These are phyloP conservation scores for Aspergillus intermedius DNA, from an alignment of 2,329 filamentous ascomycete genomes.

Conservation along the genomic window DNA sequence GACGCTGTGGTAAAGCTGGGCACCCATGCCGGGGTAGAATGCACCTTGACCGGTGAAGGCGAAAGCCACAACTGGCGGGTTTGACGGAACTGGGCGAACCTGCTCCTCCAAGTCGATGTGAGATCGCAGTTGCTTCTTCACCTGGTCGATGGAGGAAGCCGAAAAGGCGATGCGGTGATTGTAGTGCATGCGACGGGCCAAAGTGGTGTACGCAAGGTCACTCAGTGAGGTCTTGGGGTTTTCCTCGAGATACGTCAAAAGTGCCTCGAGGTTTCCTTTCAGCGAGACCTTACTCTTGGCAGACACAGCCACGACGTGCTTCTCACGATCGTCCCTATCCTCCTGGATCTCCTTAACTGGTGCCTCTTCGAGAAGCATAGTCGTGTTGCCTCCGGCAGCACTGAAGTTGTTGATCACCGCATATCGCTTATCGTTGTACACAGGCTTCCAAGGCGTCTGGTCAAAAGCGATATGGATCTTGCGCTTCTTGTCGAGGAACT, in stretches of 20 bases:
- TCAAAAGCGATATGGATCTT: constrained; percentile 38
- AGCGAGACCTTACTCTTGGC: constrained; percentile 46
- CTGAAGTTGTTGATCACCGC: constrained; percentile 60
- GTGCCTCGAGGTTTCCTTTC: constrained; percentile 47
- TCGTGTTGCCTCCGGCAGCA: constrained; percentile 64
- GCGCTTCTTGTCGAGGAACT: constrained; percentile 19
- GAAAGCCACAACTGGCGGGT: constrained; percentile 25
- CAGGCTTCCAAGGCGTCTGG: constrained; percentile 23
- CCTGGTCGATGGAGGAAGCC: not conserved
- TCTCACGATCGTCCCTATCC: constrained; percentile 43
- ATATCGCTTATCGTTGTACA: constrained; percentile 22
- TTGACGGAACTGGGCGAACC: constrained; percentile 44
- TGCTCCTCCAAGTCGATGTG: constrained; percentile 33
- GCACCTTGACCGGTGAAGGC: constrained; percentile 33
- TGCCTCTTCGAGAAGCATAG: constrained; percentile 55
- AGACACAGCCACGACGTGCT: constrained; percentile 50
- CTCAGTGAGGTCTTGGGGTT: constrained; percentile 40
- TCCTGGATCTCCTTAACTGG: constrained; percentile 46
- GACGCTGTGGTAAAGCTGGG: constrained; percentile 24
- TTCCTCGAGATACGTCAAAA: constrained; percentile 39
- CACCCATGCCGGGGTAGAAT: constrained; percentile 21
- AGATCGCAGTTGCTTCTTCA: constrained; percentile 3
- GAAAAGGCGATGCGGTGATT: constrained; percentile 5
- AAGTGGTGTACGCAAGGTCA: constrained; percentile 58
- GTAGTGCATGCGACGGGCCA: constrained; percentile 45